phyloP scores from a whole-genome alignment of 2,329 filamentous ascomycete species.

The Pestalotiopsis sp. region DNA sequence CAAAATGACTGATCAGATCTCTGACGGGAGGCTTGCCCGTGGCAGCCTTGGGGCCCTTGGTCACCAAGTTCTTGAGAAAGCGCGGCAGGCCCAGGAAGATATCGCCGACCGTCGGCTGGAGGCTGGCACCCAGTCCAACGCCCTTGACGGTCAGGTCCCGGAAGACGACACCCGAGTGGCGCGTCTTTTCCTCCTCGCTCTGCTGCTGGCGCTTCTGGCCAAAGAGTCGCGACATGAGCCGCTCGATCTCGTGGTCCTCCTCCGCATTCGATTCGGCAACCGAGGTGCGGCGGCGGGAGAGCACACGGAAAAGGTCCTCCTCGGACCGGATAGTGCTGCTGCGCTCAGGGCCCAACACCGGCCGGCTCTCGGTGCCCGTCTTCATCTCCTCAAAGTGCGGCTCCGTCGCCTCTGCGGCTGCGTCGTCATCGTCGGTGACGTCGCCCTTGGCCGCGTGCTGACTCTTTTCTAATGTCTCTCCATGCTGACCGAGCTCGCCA shows the following conservation, averaged over 20 bases:
- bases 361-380: constrained; percentile 22
- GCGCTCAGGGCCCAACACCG: constrained; percentile 22
- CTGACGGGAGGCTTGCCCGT: constrained; percentile 38
- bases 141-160: constrained; percentile 72
- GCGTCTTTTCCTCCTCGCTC: constrained; percentile 71
- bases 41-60: constrained; percentile 31
- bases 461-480: not conserved
- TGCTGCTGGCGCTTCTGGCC: constrained; percentile 63
- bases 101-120: constrained; percentile 45
- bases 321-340: constrained; percentile 41
- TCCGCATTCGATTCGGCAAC: constrained; percentile 26
- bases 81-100: constrained; percentile 35
- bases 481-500: not conserved
- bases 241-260: constrained; percentile 58
- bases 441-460: not conserved
- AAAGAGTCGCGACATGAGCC: constrained; percentile 72
- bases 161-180: constrained; percentile 72
- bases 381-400: constrained; percentile 32
- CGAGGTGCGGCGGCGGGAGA: constrained; percentile 49
- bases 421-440: not conserved
- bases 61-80: constrained; percentile 26
- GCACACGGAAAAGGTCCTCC: constrained; percentile 51
- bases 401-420: constrained; percentile 17
- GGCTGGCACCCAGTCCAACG: constrained; percentile 64
- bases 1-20: constrained; percentile 53